Percentiles rank a stretch among this genome's conserved stretches.
Evolutionary conservation across 169 alveolate genomes (phyloP).

Genomic region (Plasmodium coatneyi): DNA sequence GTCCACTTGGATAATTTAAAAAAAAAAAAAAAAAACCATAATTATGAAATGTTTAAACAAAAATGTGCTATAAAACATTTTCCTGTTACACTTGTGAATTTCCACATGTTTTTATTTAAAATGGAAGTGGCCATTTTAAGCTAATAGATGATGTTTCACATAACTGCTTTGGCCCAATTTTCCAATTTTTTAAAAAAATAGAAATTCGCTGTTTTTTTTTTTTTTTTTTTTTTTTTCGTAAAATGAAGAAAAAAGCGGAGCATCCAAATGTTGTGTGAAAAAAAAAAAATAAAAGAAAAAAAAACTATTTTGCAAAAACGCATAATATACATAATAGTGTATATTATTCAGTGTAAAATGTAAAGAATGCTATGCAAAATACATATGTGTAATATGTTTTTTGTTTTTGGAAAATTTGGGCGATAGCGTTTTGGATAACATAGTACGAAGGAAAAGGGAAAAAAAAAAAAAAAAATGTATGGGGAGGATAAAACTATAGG

Average conservation of each 20-base stretch:
- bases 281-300: not conserved
- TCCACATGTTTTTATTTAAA: not conserved
- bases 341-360: constrained; percentile 12
- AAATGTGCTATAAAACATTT: not conserved
- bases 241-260: not conserved
- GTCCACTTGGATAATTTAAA: constrained; percentile 1
- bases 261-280: not conserved
- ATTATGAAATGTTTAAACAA: too few species aligned
- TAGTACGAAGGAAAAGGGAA: not conserved
- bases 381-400: not conserved
- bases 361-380: constrained; percentile 2
- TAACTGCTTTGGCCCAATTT: constrained; percentile 10
- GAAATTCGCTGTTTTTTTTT: not conserved
- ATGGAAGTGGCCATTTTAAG: not conserved
- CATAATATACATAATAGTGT: not conserved
- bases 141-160: constrained; percentile 1
- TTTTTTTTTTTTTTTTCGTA: not conserved
- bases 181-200: constrained; percentile 17
- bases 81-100: not conserved
- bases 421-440: not conserved
- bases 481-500: not conserved
- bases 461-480: not conserved
- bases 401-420: not conserved
- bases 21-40: not conserved
- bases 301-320: not conserved